Evolutionary conservation across 768 basidiomycete genomes (phyloP), one percentile per base, ranked within the genome.

Genomic region (Psilocybe cubensis): DNA sequence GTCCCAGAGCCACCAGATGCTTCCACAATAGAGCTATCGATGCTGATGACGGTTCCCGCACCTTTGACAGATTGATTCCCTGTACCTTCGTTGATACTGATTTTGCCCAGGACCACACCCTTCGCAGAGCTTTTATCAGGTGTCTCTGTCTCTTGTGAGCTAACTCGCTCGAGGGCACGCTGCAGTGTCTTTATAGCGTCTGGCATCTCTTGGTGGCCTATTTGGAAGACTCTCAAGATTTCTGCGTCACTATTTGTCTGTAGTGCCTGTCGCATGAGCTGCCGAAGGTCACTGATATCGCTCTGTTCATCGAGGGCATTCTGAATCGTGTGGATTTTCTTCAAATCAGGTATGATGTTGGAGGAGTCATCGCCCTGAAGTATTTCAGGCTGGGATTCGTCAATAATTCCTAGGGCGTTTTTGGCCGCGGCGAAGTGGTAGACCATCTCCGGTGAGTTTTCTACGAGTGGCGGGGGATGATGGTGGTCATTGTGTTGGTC

Each of bases 101-200:
- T 51, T 29, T 58, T 69, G 2, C 63, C 63, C 1, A 66, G 29
- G 0, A 69, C 60, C 21, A 65, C 56, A 17, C 18, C 60, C 52
- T 56, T 56, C 23, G 33, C 29, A 12, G 58, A 24, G 52, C 56
- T 24, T 29, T 46, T 1, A 35, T 52, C n/a, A 33, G 53, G 21
- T 46, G 50, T 14, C 21, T 41, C 25, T 11, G 56, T 58, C 27
- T 41, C 52, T 5, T 66, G 61, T 21, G 54, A 52, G 14, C 71
- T 68, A 7, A 68, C 50, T 10, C 60, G 59, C 51, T 72, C 71
- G 21, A 68, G 65, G n/a, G 71, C 71, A 21, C 91, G 73, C 72
- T 91, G 90, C 17, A 93, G 76, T 3, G 91, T 86, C 73, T 90
- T 91, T 68, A 92, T 85, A 11, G 89, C 89, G 69, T 93, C 91